Percentiles rank a stretch among this genome's conserved stretches.
These are phyloP conservation scores for Ganoderma resinaceum DNA, from an alignment of 1,284 basidiomycete species.

Conservation along the genomic window DNA sequence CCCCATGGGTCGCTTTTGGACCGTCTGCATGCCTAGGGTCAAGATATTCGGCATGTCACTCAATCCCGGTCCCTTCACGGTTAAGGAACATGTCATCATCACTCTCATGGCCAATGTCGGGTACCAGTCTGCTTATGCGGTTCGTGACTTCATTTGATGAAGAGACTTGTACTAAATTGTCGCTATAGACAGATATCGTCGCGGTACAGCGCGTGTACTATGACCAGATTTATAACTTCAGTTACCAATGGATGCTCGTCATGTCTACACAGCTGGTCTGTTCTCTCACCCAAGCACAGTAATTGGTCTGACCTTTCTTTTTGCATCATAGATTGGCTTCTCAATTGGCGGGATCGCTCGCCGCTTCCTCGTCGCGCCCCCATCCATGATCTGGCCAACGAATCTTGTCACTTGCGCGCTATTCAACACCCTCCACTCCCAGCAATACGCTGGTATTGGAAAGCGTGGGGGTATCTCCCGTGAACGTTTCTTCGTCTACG, in stretches of 20 bases:
- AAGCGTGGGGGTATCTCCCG: slow-evolving; percentile 64
- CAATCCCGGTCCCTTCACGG: slow-evolving; percentile 68
- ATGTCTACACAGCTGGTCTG: slow-evolving; percentile 80
- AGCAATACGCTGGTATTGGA: slow-evolving; percentile 68
- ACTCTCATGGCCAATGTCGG: slow-evolving; percentile 69
- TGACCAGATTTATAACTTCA: slow-evolving; percentile 67
- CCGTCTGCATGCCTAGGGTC: slow-evolving; percentile 56
- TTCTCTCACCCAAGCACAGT: slow-evolving; percentile 32
- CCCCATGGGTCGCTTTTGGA: slow-evolving; percentile 66
- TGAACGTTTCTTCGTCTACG: slow-evolving; percentile 40
- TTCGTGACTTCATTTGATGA: slow-evolving; percentile 21
- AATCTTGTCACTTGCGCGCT: slow-evolving; percentile 79
- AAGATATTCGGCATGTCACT: slow-evolving; percentile 65
- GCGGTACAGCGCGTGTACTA: slow-evolving; percentile 81
- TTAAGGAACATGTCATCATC: slow-evolving; percentile 63
- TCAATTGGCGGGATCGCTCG: slow-evolving; percentile 70
- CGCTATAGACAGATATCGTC: slow-evolving; percentile 71
- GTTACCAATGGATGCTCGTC: slow-evolving; percentile 80
- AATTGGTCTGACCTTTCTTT: slow-evolving; percentile 66
- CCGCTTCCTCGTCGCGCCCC: slow-evolving; percentile 66
- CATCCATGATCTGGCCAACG: slow-evolving; percentile 80
- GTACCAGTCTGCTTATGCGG: slow-evolving; percentile 48
- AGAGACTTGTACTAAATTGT: neutral
- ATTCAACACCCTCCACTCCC: slow-evolving; percentile 79
- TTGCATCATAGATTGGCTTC: slow-evolving; percentile 80